A percentile compares a stretch with the other conserved stretches of the same genome.
Conservation (phyloP, 306 rosid genomes). For the Sicyos edulis region DNA sequence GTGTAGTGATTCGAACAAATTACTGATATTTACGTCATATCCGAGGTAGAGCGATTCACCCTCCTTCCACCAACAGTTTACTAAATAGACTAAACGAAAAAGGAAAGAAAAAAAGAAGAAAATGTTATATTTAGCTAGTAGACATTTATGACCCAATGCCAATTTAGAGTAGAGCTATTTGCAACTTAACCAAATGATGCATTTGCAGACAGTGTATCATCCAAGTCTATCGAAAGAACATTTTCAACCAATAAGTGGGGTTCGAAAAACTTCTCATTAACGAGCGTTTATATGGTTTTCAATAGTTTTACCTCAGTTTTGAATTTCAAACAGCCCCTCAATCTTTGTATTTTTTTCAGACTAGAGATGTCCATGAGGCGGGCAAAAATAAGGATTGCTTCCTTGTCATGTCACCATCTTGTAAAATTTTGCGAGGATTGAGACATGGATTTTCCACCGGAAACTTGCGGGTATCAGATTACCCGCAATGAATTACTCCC, state of each 20-base stretch:
- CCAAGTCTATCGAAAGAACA: neutral
- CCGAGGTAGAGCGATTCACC: neutral
- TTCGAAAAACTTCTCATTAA: slow-evolving; percentile 1
- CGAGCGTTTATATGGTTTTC: neutral
- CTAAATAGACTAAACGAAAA: neutral
- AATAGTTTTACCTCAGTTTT: neutral
- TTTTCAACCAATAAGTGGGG: neutral
- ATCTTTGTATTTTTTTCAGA: neutral
- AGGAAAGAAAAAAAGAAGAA: neutral
- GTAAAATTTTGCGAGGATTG: too few species aligned
- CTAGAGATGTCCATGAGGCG: too few species aligned
- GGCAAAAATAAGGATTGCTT: too few species aligned
- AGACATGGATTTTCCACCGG: too few species aligned
- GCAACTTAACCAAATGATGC: slow-evolving; percentile 5
- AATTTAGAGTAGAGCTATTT: neutral
- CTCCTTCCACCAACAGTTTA: neutral
- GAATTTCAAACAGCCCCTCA: neutral
- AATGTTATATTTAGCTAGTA: neutral
- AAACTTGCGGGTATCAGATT: too few species aligned
- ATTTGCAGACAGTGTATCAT: neutral
- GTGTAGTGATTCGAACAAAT: neutral
- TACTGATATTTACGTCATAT: neutral
- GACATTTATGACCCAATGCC: neutral
- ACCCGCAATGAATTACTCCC: too few species aligned
- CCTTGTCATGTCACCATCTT: too few species aligned